phyloP scores from a whole-genome alignment of 441 rosid species.

The Mallotus japonicus region DNA sequence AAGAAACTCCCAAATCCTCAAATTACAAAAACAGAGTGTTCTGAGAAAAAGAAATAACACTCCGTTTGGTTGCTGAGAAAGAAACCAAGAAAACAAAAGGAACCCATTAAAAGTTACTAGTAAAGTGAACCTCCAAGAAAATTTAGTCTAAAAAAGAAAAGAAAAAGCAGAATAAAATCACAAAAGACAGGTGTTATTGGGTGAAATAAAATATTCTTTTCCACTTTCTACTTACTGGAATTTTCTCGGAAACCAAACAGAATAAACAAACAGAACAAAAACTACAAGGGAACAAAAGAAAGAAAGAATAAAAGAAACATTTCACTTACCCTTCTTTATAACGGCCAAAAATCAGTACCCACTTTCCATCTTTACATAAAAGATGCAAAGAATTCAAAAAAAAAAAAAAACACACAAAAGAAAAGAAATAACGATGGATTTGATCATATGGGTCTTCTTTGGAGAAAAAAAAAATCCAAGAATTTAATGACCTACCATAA shows the following conservation, averaged over 20 bases:
- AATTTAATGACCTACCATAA: conserved; percentile 19
- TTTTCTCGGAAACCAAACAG: conserved; percentile 41
- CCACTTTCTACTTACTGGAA: conserved; percentile 18
- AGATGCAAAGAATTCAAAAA: not conserved
- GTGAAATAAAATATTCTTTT: not conserved
- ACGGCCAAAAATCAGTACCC: conserved; percentile 14
- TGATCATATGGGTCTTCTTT: not conserved
- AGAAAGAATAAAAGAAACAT: conserved; percentile 1
- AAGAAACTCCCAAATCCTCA: not conserved
- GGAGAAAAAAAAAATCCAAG: not conserved
- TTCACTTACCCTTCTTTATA: conserved; percentile 9
- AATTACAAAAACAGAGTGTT: not conserved
- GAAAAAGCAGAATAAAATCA: no score
- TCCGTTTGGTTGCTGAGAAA: conserved; percentile 23
- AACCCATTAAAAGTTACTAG: no score
- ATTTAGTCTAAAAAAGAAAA: no score
- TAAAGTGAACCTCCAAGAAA: no score
- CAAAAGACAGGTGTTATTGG: not conserved
- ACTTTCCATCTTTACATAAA: not conserved
- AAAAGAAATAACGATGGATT: not conserved
- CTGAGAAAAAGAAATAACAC: not conserved
- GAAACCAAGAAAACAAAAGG: not conserved
- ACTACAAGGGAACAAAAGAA: not conserved
- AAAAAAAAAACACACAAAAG: not conserved
- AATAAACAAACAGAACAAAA: conserved; percentile 5